Conservation (phyloP, 73 alveolate species). For the Paramecium biaurelia region DNA sequence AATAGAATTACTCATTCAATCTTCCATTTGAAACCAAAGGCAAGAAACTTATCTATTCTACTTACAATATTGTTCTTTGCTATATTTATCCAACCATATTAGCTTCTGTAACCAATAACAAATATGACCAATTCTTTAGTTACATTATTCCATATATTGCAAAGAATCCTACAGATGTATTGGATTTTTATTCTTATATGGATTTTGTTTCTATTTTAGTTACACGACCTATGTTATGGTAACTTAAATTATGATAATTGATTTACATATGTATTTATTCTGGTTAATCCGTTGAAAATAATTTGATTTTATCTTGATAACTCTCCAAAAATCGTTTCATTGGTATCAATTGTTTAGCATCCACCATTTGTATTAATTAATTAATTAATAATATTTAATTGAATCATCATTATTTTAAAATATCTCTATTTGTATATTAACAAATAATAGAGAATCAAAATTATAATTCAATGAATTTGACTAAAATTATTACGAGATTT, state of each 20-base stretch:
- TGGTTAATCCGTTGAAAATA: neutral
- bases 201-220: neutral
- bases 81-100: conserved; percentile 29
- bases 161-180: neutral
- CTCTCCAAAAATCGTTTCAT: neutral
- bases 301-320: neutral
- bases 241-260: neutral
- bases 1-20: conserved; percentile 12
- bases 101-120: conserved; percentile 40
- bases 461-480: neutral
- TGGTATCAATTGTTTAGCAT: neutral
- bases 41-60: conserved; percentile 16
- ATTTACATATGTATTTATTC: neutral
- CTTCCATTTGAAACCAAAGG: conserved; percentile 1
- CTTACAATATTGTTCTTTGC: conserved; percentile 34
- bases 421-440: neutral
- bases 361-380: conserved; percentile 11
- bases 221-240: neutral
- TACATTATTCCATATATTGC: conserved; percentile 24
- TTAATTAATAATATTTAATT: neutral
- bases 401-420: neutral
- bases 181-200: neutral
- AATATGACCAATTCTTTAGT: conserved; percentile 25
- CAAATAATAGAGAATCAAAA: neutral
- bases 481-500: neutral